Conservation (phyloP, 78 protist species). For the Anaeramoeba ignava region DNA sequence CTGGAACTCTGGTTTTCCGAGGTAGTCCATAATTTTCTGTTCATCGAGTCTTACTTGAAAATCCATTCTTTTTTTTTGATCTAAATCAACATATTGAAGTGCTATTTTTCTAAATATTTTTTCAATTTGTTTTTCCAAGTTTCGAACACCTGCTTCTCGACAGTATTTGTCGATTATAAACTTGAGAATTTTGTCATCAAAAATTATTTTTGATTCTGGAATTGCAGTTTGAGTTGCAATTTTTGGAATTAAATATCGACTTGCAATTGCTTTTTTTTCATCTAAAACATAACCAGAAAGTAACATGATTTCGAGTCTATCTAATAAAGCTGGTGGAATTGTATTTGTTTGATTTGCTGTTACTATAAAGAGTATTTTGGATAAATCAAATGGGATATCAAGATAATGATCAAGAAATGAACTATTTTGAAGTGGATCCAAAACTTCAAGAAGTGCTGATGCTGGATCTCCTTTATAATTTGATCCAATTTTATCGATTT, state of each 20-base stretch:
- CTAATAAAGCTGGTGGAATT: background rate
- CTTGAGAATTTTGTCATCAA: constrained; percentile 34
- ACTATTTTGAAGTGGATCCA: constrained; percentile 87
- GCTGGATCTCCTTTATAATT: constrained; percentile 73
- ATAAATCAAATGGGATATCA: constrained; percentile 56
- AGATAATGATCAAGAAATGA: constrained; percentile 79
- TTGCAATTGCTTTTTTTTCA: constrained; percentile 2
- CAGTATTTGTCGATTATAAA: constrained; percentile 55
- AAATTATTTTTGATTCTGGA: background rate
- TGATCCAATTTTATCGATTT: constrained; percentile 66
- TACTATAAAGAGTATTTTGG: constrained; percentile 22
- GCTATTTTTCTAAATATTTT: constrained; percentile 72
- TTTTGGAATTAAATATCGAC: constrained; percentile 27
- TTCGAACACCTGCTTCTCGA: constrained; percentile 82
- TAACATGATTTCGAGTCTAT: background rate
- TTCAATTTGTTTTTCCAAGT: constrained; percentile 67
- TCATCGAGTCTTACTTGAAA: too few relatives aligned
- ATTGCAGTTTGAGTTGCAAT: constrained; percentile 40
- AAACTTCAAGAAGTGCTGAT: constrained; percentile 79
- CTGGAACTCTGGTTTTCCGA: too few relatives aligned
- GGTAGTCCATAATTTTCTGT: too few relatives aligned
- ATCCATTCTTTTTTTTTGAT: too few relatives aligned
- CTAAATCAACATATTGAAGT: constrained; percentile 37
- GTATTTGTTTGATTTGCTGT: background rate
- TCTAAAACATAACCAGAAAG: constrained; percentile 3